These are phyloP conservation scores for Physaria fendleri DNA, from an alignment of 345 rosid genomes.

Conservation along the genomic window DNA sequence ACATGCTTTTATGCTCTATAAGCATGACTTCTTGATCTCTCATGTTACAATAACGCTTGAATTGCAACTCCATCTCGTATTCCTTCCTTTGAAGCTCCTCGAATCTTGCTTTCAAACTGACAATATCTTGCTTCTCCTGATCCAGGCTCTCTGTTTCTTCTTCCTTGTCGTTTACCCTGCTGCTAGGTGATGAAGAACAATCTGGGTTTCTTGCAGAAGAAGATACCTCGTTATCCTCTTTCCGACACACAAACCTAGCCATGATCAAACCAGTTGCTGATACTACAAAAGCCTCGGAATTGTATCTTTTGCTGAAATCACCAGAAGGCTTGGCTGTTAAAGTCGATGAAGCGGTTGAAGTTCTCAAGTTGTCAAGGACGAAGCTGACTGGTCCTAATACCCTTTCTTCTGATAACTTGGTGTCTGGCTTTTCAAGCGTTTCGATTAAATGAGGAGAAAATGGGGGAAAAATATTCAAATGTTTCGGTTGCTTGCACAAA, in stretches of 20 bases:
- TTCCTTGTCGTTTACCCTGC: constrained; percentile 23
- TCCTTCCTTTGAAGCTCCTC: constrained; percentile 51
- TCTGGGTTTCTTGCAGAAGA: constrained; percentile 21
- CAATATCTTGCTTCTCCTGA: constrained; percentile 31
- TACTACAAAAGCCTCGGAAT: constrained; percentile 52
- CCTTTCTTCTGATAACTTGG: constrained; percentile 32
- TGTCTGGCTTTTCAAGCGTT: constrained; percentile 57
- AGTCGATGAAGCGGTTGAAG: constrained; percentile 66
- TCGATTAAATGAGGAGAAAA: constrained; percentile 41
- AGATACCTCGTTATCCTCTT: constrained; percentile 11
- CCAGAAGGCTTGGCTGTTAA: constrained; percentile 48
- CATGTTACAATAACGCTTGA: constrained; percentile 40
- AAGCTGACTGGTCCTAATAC: constrained; percentile 40
- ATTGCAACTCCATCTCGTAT: constrained; percentile 32
- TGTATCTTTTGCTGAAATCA: constrained; percentile 55
- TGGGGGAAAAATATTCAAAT: neutral
- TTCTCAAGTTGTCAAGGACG: constrained; percentile 49
- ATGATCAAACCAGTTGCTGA: constrained; percentile 56
- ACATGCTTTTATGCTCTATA: constrained; percentile 40
- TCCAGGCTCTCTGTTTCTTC: constrained; percentile 4
- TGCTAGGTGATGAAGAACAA: constrained; percentile 14
- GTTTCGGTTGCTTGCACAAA: neutral
- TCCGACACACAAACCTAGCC: constrained; percentile 40
- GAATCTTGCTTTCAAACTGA: constrained; percentile 30
- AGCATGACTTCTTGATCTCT: constrained; percentile 58